phyloP scores from a whole-genome alignment of 306 rosid species.

The Malus orientalis region DNA sequence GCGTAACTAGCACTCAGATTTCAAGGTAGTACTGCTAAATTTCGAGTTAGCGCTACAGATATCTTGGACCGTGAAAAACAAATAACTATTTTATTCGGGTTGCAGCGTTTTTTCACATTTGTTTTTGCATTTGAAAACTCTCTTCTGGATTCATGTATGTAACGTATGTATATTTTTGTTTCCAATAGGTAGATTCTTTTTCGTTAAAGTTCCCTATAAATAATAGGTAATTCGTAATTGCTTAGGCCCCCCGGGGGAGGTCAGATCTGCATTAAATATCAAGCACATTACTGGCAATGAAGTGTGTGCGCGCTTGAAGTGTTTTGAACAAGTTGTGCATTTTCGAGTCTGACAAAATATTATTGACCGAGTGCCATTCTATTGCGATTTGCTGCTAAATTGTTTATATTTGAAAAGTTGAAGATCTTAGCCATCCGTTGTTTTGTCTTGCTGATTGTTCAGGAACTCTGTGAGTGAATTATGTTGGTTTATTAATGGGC shows the following conservation, averaged over 20 bases:
- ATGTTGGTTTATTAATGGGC: conserved; percentile 56
- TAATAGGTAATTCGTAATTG: neutral
- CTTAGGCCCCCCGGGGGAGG: conserved; percentile 2
- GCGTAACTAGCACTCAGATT: neutral
- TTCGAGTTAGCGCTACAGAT: neutral
- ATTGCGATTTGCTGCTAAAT: neutral
- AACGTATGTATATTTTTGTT: neutral
- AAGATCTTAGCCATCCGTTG: neutral
- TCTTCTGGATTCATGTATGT: neutral
- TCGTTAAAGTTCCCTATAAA: too few relatives aligned
- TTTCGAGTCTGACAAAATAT: neutral
- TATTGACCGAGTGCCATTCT: neutral
- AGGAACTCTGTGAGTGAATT: conserved; percentile 21
- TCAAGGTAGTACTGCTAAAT: neutral
- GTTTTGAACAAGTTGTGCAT: neutral
- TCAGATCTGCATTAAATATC: conserved; percentile 5
- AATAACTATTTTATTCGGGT: neutral
- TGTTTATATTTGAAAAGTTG: neutral
- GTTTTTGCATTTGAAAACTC: neutral
- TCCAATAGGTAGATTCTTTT: neutral
- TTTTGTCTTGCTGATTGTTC: neutral
- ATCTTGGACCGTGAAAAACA: neutral
- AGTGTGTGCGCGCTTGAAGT: neutral
- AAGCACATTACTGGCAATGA: neutral
- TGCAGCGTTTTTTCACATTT: neutral